phyloP scores from a whole-genome alignment of 208 protist species.

The Leishmania mexicana region DNA sequence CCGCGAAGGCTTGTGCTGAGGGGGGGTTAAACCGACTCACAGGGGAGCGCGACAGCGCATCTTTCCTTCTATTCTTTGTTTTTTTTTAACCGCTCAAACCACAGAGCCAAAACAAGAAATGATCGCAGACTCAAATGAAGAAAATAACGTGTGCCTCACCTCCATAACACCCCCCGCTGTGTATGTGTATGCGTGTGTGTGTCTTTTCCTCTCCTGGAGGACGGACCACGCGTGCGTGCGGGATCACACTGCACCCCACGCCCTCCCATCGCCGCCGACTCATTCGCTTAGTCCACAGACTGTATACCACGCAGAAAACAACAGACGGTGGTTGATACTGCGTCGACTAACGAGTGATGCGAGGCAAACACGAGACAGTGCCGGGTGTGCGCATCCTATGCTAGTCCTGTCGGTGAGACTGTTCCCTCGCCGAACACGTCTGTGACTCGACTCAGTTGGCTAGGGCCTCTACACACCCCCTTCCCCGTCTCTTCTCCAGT shows the following conservation, averaged over 20 bases:
- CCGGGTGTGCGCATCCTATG: conserved; percentile 19
- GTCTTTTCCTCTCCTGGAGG: background rate
- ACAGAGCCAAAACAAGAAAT: background rate
- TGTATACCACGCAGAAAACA: background rate
- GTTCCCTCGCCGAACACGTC: background rate
- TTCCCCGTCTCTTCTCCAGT: background rate
- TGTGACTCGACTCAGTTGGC: background rate
- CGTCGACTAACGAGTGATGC: background rate
- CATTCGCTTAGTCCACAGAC: background rate
- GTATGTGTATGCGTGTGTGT: background rate
- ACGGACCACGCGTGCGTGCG: background rate
- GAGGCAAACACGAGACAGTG: background rate
- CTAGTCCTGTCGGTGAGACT: conserved; percentile 64
- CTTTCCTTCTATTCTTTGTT: background rate
- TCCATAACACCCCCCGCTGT: background rate
- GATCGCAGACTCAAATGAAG: background rate
- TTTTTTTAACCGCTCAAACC: background rate
- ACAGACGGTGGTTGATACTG: background rate
- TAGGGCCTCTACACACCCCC: background rate
- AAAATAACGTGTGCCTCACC: background rate
- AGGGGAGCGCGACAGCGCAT: background rate
- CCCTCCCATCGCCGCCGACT: background rate
- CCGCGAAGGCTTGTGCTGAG: background rate
- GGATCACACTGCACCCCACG: background rate
- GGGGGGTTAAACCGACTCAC: background rate